phyloP scores from a whole-genome alignment of 129 eudicot genomes.

The Sambucus nigra region DNA sequence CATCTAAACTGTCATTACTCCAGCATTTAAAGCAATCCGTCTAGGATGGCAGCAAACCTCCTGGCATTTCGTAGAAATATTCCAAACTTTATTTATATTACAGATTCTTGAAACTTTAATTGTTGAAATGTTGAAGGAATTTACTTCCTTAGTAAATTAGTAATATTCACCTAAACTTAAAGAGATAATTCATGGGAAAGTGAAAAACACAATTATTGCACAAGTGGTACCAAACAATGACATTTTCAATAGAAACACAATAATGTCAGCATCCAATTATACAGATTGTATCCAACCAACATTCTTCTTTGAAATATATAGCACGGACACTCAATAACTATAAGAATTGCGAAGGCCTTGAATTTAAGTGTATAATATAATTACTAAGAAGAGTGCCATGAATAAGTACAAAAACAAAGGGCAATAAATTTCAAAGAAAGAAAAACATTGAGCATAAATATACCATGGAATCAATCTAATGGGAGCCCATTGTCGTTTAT shows the following conservation, averaged over 20 bases:
- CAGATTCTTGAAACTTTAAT: neutral
- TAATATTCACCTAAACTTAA: neutral
- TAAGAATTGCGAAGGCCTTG: neutral
- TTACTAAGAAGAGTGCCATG: no score
- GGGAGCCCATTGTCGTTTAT: slow-evolving; percentile 38
- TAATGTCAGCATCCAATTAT: no score
- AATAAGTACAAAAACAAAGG: neutral
- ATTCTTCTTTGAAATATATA: neutral
- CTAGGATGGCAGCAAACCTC: no score
- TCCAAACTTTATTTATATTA: neutral
- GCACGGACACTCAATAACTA: neutral
- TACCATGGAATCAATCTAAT: slow-evolving; percentile 41
- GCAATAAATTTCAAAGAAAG: neutral
- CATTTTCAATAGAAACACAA: no score
- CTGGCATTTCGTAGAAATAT: no score
- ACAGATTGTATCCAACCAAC: no score
- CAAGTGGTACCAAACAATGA: no score
- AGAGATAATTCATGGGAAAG: no score
- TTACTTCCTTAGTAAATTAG: neutral
- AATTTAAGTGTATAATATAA: neutral
- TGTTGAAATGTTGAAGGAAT: neutral
- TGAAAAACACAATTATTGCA: no score
- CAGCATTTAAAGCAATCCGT: no score
- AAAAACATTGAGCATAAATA: neutral
- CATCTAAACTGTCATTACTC: no score